A percentile compares a stretch with the other conserved stretches of the same genome.
phyloP scores from a whole-genome alignment of 2,329 filamentous ascomycete genomes.

The Anisogramma anomala region DNA sequence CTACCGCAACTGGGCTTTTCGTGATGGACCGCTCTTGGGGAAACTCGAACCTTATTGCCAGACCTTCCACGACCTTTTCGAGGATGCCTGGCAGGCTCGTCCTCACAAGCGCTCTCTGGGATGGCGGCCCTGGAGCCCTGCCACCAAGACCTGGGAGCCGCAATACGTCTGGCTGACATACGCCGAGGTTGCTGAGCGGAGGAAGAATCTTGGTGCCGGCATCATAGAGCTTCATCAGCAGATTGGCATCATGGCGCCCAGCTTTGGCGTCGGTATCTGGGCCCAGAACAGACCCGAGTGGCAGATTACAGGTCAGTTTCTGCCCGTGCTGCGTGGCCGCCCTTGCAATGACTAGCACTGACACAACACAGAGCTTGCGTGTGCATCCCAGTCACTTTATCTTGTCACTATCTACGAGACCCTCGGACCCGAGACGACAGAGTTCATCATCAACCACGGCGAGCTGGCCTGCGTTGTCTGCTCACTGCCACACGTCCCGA shows the following conservation, averaged over 20 bases:
- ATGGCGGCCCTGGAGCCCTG: conserved; percentile 64
- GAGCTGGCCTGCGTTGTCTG: conserved; percentile 63
- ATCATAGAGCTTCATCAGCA: conserved; percentile 70
- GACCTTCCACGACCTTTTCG: conserved; percentile 74
- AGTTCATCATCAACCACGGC: conserved; percentile 93
- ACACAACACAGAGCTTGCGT: conserved; percentile 56
- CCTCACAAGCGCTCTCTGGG: conserved; percentile 68
- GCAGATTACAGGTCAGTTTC: conserved; percentile 61
- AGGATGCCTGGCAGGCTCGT: conserved; percentile 49
- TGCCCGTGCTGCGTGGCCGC: not conserved
- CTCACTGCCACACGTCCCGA: conserved; percentile 69
- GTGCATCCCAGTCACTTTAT: conserved; percentile 76
- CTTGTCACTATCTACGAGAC: conserved; percentile 95
- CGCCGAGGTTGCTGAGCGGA: conserved; percentile 62
- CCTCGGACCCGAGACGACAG: conserved; percentile 77
- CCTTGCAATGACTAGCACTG: not conserved
- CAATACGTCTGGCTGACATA: conserved; percentile 80
- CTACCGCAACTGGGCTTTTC: conserved; percentile 74
- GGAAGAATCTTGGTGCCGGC: conserved; percentile 76
- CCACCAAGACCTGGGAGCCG: conserved; percentile 59
- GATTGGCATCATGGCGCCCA: conserved; percentile 52
- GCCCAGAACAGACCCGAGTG: conserved; percentile 80
- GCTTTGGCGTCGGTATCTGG: conserved; percentile 73
- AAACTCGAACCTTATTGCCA: conserved; percentile 58
- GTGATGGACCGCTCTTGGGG: conserved; percentile 57